Evolutionary conservation across 2,329 filamentous ascomycete species (phyloP).

Genomic region (Neophaeococcomyces aloes): DNA sequence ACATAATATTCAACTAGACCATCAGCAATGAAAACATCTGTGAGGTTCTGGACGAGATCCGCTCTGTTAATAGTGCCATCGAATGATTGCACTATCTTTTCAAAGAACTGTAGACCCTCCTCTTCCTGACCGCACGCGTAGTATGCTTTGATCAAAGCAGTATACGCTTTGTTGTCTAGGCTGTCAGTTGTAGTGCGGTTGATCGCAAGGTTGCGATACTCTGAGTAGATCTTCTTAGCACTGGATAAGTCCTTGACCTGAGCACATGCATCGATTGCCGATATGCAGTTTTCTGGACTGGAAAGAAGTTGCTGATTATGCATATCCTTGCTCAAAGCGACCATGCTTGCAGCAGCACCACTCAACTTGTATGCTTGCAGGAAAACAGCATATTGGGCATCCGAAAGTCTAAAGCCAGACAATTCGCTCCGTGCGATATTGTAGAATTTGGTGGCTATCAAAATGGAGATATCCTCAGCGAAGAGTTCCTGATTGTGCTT

Average conservation of each 20-base stretch:
- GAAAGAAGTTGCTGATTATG: conserved; percentile 64
- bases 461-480: conserved; percentile 74
- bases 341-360: conserved; percentile 77
- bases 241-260: conserved; percentile 69
- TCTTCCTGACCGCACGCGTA: conserved; percentile 68
- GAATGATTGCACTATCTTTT: conserved; percentile 58
- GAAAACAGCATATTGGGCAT: conserved; percentile 73
- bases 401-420: conserved; percentile 55
- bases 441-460: conserved; percentile 77
- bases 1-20: conserved; percentile 74
- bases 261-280: conserved; percentile 92
- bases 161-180: conserved; percentile 76
- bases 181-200: conserved; percentile 53
- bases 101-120: conserved; percentile 74
- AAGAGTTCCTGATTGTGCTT: conserved; percentile 80
- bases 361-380: conserved; percentile 78
- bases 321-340: conserved; percentile 85
- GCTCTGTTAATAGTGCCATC: conserved; percentile 36
- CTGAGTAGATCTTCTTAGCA: conserved; percentile 89
- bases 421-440: conserved; percentile 58
- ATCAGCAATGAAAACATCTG: conserved; percentile 58
- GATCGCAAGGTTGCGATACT: conserved; percentile 83
- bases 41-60: conserved; percentile 53
- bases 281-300: conserved; percentile 70
- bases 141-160: conserved; percentile 83